Conservation (phyloP, 768 basidiomycete genomes). For the Austroboletus festivus region DNA sequence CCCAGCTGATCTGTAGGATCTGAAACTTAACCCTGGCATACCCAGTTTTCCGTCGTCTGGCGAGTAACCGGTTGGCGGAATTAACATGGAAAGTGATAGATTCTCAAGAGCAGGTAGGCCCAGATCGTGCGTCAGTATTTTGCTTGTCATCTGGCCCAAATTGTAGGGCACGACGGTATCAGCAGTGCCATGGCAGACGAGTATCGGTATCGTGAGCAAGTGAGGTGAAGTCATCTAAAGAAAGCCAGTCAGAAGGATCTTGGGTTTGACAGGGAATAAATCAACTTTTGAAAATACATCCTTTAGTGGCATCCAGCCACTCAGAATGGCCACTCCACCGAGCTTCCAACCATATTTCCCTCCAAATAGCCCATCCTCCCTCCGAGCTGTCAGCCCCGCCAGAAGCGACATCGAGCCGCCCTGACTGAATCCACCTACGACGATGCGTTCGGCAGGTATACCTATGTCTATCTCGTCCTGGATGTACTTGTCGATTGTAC, state of each 20-base stretch:
- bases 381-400: conserved; percentile 48
- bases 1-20: conserved; percentile 61
- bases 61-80: conserved; percentile 20
- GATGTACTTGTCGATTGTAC: conserved; percentile 65
- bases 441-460: conserved; percentile 64
- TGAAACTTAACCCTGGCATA: conserved; percentile 57
- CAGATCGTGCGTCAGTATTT: conserved; percentile 52
- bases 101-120: conserved; percentile 43
- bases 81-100: conserved; percentile 33
- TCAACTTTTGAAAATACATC: conserved; percentile 61
- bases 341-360: conserved; percentile 52
- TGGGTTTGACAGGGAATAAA: not conserved
- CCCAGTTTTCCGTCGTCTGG: conserved; percentile 19
- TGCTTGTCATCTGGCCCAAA: conserved; percentile 52
- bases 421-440: conserved; percentile 89
- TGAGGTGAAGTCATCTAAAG: conserved; percentile 58
- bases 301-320: conserved; percentile 75
- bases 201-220: conserved; percentile 65
- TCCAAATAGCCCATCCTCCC: conserved; percentile 25
- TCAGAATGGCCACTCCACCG: conserved; percentile 69
- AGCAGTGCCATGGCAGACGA: conserved; percentile 80
- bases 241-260: conserved; percentile 4
- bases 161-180: conserved; percentile 70
- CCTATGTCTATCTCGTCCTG: conserved; percentile 70
- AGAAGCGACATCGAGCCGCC: conserved; percentile 79